Conservation (phyloP, 2,329 filamentous ascomycete genomes). For the Thelonectria rubi region DNA sequence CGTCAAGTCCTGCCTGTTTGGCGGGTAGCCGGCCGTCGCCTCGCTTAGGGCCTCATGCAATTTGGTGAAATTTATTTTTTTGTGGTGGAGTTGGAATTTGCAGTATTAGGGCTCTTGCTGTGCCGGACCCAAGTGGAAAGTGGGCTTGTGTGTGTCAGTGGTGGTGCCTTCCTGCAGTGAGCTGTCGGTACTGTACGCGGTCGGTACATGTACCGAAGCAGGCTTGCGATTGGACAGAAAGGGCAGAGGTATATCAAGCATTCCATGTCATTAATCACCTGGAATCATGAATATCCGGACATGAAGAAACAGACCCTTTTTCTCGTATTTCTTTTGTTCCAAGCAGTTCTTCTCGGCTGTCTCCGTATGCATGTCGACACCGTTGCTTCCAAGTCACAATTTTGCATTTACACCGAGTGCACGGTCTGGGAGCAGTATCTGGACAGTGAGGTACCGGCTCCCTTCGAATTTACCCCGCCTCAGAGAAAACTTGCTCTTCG, state of each 20-base stretch:
- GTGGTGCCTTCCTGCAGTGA: slow-evolving; percentile 1
- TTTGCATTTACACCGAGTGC: too few relatives aligned
- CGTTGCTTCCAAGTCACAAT: too few relatives aligned
- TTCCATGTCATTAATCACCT: too few relatives aligned
- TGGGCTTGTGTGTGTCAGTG: slow-evolving; percentile 1
- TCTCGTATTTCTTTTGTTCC: too few relatives aligned
- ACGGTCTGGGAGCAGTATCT: neutral
- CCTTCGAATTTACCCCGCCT: slow-evolving; percentile 21
- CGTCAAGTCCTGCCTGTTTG: neutral
- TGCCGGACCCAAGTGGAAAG: neutral
- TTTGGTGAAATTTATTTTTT: slow-evolving; percentile 29
- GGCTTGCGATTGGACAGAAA: neutral
- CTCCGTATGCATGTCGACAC: too few relatives aligned
- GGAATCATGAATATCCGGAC: too few relatives aligned
- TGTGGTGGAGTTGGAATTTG: slow-evolving; percentile 29
- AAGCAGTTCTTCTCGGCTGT: too few relatives aligned
- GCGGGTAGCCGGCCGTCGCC: neutral
- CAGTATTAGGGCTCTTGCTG: slow-evolving; percentile 35
- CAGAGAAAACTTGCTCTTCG: slow-evolving; percentile 5
- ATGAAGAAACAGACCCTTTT: too few relatives aligned
- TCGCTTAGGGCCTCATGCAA: slow-evolving; percentile 22
- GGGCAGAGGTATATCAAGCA: neutral
- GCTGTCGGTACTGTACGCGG: neutral
- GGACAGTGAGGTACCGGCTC: too few relatives aligned
- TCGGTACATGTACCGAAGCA: slow-evolving; percentile 6